Conservation (phyloP, 169 alveolate genomes). For the Cardiosporidium cionae region DNA sequence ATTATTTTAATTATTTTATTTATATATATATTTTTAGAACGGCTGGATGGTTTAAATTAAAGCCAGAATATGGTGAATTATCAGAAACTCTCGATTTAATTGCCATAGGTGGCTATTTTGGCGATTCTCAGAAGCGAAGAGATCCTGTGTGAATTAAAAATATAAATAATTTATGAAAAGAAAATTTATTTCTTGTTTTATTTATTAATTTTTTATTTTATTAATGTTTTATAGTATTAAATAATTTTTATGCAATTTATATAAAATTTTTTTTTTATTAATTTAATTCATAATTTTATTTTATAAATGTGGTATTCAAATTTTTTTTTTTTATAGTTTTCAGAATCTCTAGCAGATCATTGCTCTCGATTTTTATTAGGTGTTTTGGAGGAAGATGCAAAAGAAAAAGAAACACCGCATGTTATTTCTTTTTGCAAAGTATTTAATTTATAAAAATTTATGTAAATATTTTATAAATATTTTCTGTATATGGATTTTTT, state of each 20-base stretch:
- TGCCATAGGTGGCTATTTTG: slow-evolving; percentile 7
- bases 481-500: too few species aligned
- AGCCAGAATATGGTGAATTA: slow-evolving; percentile 4
- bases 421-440: slow-evolving; percentile 10
- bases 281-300: too few species aligned
- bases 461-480: too few species aligned
- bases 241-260: too few species aligned
- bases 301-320: too few species aligned
- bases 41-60: slow-evolving; percentile 13
- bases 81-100: slow-evolving; percentile 11
- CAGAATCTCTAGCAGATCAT: neutral
- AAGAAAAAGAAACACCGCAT: neutral
- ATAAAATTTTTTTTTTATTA: too few species aligned
- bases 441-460: too few species aligned
- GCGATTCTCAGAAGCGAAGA: neutral
- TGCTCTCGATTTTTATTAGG: slow-evolving; percentile 16
- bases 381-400: slow-evolving; percentile 10
- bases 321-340: neutral
- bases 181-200: too few species aligned
- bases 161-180: too few species aligned
- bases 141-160: neutral
- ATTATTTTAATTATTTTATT: too few species aligned
- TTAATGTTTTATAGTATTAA: too few species aligned
- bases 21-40: neutral
- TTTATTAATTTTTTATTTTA: too few species aligned